Conservation (phyloP, 371 early-diverging fungal genomes). For the Mortierella sp. region DNA sequence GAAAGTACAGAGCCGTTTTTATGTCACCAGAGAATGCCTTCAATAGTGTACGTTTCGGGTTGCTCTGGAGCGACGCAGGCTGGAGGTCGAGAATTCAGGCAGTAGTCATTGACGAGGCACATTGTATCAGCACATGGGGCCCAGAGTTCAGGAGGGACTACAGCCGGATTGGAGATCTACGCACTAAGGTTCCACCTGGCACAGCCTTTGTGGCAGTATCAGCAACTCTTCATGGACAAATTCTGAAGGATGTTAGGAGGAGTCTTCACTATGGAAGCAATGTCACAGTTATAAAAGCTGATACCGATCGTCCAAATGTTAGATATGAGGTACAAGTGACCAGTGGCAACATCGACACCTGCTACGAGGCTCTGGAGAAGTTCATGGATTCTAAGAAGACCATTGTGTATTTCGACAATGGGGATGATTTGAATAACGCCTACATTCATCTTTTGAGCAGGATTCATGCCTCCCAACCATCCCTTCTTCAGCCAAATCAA, state of each 20-base stretch:
- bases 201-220: slow-evolving; percentile 16
- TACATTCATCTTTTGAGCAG: no score
- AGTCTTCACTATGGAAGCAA: not conserved
- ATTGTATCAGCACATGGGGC: slow-evolving; percentile 29
- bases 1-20: slow-evolving; percentile 30
- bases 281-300: not conserved
- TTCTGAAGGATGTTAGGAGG: slow-evolving; percentile 4
- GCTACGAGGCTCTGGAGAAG: slow-evolving; percentile 10
- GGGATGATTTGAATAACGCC: no score
- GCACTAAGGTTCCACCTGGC: not conserved
- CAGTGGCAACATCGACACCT: not conserved
- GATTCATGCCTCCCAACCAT: no score
- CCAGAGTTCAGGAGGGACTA: slow-evolving; percentile 1
- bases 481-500: no score
- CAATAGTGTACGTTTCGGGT: not conserved
- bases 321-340: slow-evolving; percentile 10
- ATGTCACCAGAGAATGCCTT: slow-evolving; percentile 17
- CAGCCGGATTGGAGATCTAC: slow-evolving; percentile 14
- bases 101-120: slow-evolving; percentile 25
- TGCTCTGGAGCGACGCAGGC: slow-evolving; percentile 17
- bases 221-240: slow-evolving; percentile 9
- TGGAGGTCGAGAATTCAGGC: slow-evolving; percentile 14
- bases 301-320: slow-evolving; percentile 21
- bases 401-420: slow-evolving; percentile 20
- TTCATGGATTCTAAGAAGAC: slow-evolving; percentile 23